Percentiles rank a stretch among this genome's conserved stretches.
phyloP scores from a whole-genome alignment of 805 yeast genomes.

The Schwanniomyces yamadae region DNA sequence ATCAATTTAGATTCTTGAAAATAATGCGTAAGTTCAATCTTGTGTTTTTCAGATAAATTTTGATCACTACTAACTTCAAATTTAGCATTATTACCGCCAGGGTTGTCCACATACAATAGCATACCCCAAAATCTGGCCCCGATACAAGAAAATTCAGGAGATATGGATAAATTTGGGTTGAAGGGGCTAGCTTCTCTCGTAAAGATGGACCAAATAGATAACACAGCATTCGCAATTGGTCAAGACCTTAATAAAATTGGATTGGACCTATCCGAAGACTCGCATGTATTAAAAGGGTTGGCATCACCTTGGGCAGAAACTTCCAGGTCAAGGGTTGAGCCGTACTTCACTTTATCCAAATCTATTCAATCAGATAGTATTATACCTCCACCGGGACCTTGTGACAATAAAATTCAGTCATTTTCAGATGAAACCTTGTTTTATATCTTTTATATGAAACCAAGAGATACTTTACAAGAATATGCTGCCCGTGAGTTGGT shows the following conservation, averaged over 20 bases:
- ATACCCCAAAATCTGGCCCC: not conserved
- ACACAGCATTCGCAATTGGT: constrained; percentile 68
- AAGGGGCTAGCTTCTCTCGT: constrained; percentile 61
- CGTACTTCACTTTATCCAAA: constrained; percentile 66
- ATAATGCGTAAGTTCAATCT: constrained; percentile 9
- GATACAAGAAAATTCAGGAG: constrained; percentile 19
- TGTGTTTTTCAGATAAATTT: not conserved
- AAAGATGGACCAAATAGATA: constrained; percentile 61
- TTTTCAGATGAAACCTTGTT: constrained; percentile 91
- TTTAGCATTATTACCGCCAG: constrained; percentile 29
- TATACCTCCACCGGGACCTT: constrained; percentile 41
- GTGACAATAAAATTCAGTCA: constrained; percentile 51
- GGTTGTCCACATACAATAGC: constrained; percentile 14
- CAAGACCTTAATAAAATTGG: constrained; percentile 70
- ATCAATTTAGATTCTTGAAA: not conserved
- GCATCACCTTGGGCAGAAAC: constrained; percentile 97
- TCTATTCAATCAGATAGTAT: constrained; percentile 32
- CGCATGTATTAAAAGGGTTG: constrained; percentile 60
- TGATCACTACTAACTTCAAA: constrained; percentile 4
- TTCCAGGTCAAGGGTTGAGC: constrained; percentile 85
- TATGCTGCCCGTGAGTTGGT: constrained; percentile 89
- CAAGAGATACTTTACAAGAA: constrained; percentile 91
- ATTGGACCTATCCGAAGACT: constrained; percentile 50
- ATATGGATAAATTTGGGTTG: constrained; percentile 65
- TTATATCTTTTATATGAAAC: constrained; percentile 89